These are phyloP conservation scores for Pseudogymnoascus sp. DNA, from an alignment of 2,329 filamentous ascomycete genomes.

Conservation along the genomic window DNA sequence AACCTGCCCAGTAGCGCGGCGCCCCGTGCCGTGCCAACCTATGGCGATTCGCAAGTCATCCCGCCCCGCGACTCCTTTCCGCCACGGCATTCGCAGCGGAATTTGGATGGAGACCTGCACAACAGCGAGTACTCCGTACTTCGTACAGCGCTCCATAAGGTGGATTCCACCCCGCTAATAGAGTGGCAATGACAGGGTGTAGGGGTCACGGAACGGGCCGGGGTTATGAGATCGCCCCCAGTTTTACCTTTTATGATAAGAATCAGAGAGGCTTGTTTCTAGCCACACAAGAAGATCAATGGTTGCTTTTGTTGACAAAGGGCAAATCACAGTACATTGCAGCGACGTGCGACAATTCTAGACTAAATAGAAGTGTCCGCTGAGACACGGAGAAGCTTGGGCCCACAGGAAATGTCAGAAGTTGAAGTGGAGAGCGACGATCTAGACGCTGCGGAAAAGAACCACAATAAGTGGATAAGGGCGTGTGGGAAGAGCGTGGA, in stretches of 20 bases:
- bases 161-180: background rate
- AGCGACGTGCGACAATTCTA: background rate
- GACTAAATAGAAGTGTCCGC: background rate
- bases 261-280: background rate
- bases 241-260: background rate
- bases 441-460: too few relatives aligned
- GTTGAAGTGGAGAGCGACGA: background rate
- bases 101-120: background rate
- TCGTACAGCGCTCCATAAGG: background rate
- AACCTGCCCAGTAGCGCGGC: background rate
- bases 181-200: background rate
- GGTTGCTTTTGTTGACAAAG: background rate
- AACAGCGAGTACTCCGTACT: background rate
- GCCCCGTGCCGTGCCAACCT: background rate
- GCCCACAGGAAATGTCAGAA: background rate
- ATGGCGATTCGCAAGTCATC: background rate
- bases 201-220: background rate
- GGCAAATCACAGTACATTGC: background rate
- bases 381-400: background rate
- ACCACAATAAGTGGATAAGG: too few relatives aligned
- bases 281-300: background rate
- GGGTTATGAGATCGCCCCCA: background rate
- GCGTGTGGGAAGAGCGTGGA: too few relatives aligned
- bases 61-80: background rate
- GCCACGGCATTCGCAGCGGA: background rate